These are phyloP conservation scores for Castanospermum australe DNA, from an alignment of 306 rosid genomes.

Conservation along the genomic window DNA sequence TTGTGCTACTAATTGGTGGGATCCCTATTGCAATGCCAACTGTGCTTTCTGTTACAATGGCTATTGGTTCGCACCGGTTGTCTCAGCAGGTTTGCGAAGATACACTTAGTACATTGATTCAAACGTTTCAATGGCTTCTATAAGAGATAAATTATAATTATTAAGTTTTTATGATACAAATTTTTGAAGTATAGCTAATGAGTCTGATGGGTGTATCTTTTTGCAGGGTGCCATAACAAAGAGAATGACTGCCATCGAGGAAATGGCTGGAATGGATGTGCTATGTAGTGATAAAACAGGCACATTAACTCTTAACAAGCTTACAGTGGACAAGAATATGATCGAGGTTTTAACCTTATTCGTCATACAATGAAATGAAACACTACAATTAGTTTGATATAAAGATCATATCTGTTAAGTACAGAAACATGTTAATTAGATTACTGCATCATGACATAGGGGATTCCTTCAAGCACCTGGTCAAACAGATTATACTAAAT, in stretches of 20 bases:
- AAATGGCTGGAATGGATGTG: constrained; percentile 89
- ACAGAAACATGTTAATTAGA: neutral
- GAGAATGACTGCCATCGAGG: constrained; percentile 85
- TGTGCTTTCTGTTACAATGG: constrained; percentile 88
- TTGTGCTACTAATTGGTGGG: constrained; percentile 76
- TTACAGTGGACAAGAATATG: constrained; percentile 64
- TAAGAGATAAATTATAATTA: neutral
- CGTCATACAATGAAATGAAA: neutral
- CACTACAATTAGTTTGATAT: neutral
- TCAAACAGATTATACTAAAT: neutral
- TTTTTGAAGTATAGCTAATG: neutral
- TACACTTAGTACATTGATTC: neutral
- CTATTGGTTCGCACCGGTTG: constrained; percentile 66
- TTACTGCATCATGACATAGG: neutral
- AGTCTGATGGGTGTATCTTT: neutral
- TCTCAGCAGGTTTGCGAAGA: constrained; percentile 55
- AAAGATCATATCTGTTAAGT: neutral
- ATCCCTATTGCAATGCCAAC: constrained; percentile 92
- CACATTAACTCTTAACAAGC: constrained; percentile 80
- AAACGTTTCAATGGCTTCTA: neutral
- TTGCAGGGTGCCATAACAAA: constrained; percentile 81
- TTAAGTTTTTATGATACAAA: neutral
- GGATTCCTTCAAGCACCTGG: neutral
- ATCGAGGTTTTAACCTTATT: constrained; percentile 51
- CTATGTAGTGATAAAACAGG: constrained; percentile 79